Evolutionary conservation across 768 basidiomycete genomes (phyloP).

Genomic region (Suillus hirtellus): DNA sequence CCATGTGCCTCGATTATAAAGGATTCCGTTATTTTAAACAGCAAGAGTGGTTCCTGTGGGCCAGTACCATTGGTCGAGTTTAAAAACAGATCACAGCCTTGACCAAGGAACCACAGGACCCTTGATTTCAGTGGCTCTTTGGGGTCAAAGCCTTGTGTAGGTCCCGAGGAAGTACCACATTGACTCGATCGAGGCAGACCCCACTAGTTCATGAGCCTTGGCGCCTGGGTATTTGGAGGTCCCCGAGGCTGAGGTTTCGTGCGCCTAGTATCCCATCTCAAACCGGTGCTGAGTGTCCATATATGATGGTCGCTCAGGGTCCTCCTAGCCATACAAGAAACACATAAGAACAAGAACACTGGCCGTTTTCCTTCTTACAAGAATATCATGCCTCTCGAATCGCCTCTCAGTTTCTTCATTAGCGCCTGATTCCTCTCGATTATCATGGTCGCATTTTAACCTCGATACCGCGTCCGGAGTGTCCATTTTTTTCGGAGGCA

Average conservation of each 20-base stretch:
- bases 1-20: neutral
- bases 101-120: neutral
- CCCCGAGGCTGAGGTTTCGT: neutral
- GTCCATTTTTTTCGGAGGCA: slow-evolving; percentile 31
- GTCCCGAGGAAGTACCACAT: neutral
- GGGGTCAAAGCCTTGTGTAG: neutral
- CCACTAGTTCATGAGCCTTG: neutral
- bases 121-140: neutral
- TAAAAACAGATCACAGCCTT: neutral
- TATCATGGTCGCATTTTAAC: slow-evolving; percentile 3
- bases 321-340: neutral
- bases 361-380: neutral
- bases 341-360: neutral
- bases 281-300: neutral
- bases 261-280: neutral
- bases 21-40: neutral
- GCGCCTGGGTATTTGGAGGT: neutral
- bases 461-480: slow-evolving; percentile 25
- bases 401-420: neutral
- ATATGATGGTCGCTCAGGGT: neutral
- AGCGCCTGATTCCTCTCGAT: neutral
- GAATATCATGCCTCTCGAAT: neutral
- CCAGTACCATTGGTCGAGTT: neutral
- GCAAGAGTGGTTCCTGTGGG: neutral
- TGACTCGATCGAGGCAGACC: neutral